Percentiles rank a stretch among this genome's conserved stretches.
Evolutionary conservation across 2,329 filamentous ascomycete species (phyloP).

Genomic region (Aspergillus clavatus): DNA sequence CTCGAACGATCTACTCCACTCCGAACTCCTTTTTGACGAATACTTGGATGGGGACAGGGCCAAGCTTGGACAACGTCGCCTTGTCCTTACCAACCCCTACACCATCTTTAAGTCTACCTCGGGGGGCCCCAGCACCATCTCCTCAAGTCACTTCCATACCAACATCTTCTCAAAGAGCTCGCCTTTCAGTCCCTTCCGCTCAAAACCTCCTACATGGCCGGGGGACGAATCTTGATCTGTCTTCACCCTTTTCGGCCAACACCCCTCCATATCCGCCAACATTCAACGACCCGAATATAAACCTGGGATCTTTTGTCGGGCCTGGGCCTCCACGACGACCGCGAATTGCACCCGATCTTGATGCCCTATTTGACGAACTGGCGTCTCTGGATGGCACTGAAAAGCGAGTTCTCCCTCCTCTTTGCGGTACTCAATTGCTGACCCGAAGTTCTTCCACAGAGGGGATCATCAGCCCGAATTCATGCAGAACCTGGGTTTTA

Average conservation of each 20-base stretch:
- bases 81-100: slow-evolving; percentile 26
- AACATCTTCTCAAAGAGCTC: slow-evolving; percentile 1
- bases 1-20: slow-evolving; percentile 9
- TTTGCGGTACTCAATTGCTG: slow-evolving; percentile 4
- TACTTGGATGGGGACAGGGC: slow-evolving; percentile 25
- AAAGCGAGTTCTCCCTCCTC: slow-evolving; percentile 32
- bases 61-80: slow-evolving; percentile 20
- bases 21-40: slow-evolving; percentile 22
- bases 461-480: slow-evolving; percentile 34
- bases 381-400: slow-evolving; percentile 53
- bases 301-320: slow-evolving; percentile 23
- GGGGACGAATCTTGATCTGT: slow-evolving; percentile 19
- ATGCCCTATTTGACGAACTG: slow-evolving; percentile 55
- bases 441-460: slow-evolving; percentile 17
- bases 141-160: slow-evolving; percentile 15
- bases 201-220: slow-evolving; percentile 17
- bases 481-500: slow-evolving; percentile 37
- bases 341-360: slow-evolving; percentile 36
- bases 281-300: slow-evolving; percentile 26
- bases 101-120: slow-evolving; percentile 24
- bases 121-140: slow-evolving; percentile 15
- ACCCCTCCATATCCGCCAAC: slow-evolving; percentile 22
- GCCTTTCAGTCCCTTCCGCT: slow-evolving; percentile 15
- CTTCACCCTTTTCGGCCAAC: slow-evolving; percentile 19
- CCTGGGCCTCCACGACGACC: slow-evolving; percentile 25